A percentile compares a stretch with the other conserved stretches of the same genome.
Conservation (phyloP, 2,329 filamentous ascomycete genomes). For the Fusarium neocosmosporiellum region DNA sequence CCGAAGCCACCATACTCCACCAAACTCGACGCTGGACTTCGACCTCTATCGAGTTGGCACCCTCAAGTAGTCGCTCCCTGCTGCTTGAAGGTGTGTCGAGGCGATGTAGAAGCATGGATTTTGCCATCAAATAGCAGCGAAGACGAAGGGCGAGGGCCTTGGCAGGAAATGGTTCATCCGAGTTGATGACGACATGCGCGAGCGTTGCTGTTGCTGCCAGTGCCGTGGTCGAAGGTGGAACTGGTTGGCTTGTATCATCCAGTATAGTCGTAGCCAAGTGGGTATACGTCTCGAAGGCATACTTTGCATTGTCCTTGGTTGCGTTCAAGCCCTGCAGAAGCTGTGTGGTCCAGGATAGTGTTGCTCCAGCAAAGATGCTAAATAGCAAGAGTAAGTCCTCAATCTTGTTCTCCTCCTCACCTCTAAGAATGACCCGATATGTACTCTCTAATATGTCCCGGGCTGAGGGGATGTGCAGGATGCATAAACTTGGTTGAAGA, state of each 20-base stretch:
- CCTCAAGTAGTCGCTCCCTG: not conserved
- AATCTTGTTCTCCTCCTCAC: not conserved
- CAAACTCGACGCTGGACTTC: not conserved
- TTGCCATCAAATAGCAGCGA: not conserved
- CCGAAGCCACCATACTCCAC: not conserved
- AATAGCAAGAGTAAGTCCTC: not conserved
- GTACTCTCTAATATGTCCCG: not conserved
- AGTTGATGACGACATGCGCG: not conserved
- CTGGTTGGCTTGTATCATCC: not conserved
- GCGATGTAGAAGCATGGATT: not conserved
- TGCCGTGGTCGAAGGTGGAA: not conserved
- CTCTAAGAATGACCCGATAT: not conserved
- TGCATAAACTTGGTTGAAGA: not conserved
- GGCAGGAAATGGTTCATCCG: not conserved
- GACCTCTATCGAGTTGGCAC: not conserved
- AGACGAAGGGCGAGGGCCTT: not conserved
- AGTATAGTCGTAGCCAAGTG: not conserved
- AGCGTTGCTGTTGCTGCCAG: not conserved
- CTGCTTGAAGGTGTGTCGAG: not conserved
- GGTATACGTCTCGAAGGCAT: not conserved
- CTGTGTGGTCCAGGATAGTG: not conserved
- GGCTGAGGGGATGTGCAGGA: not conserved
- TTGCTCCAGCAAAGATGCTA: not conserved
- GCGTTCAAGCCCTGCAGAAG: not conserved
- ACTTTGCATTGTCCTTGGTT: not conserved